Percentiles rank a stretch among this genome's conserved stretches.
Evolutionary conservation across 768 basidiomycete species (phyloP).

Genomic region (Lactarius tabidus): DNA sequence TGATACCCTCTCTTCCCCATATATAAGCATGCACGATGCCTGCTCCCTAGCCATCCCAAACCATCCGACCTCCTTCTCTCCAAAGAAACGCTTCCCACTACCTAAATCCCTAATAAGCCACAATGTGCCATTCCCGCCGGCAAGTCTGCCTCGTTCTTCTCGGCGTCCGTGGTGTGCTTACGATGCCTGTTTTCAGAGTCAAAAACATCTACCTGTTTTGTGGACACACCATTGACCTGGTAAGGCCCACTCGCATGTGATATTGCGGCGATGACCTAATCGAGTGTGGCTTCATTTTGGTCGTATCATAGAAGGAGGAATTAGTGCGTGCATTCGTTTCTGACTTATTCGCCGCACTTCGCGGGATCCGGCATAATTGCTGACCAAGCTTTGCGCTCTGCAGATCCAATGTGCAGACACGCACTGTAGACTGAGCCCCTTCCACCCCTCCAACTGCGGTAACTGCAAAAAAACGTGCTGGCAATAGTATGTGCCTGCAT

Average conservation of each 20-base stretch:
- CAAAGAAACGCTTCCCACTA: conserved; percentile 4
- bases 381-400: not conserved
- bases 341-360: not conserved
- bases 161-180: not conserved
- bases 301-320: conserved; percentile 20
- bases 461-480: conserved; percentile 24
- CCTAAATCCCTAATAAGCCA: not conserved
- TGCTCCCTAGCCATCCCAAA: conserved; percentile 11
- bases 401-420: conserved; percentile 23
- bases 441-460: conserved; percentile 16
- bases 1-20: conserved; percentile 8
- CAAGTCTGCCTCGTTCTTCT: not conserved
- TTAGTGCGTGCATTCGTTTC: conserved; percentile 15
- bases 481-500: conserved; percentile 16
- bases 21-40: conserved; percentile 18
- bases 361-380: not conserved
- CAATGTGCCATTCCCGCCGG: conserved; percentile 24
- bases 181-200: conserved; percentile 1
- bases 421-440: conserved; percentile 20
- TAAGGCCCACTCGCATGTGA: conserved; percentile 7
- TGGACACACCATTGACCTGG: conserved; percentile 21
- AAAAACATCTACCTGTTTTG: conserved; percentile 21
- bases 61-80: conserved; percentile 2
- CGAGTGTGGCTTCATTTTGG: not conserved
- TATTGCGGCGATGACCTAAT: conserved; percentile 1